Evolutionary conservation across 2,329 filamentous ascomycete species (phyloP), one percentile per base, ranked within the genome.

Genomic region (Microascus cirrosus): DNA sequence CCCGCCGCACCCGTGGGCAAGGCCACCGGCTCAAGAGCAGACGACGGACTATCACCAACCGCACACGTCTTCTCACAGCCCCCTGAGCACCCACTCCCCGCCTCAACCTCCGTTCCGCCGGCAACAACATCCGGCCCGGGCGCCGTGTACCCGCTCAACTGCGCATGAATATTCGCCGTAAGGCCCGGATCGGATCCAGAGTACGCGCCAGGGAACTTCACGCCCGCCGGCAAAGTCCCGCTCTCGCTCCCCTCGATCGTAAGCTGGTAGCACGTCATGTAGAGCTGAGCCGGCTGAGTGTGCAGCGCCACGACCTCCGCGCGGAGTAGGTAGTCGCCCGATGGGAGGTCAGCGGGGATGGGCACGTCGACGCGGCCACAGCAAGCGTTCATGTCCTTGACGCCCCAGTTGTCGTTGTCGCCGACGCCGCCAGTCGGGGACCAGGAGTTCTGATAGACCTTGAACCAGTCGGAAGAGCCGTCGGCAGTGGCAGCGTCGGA

Each of bases 261-360:
- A 48, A 71, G 61, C 64, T 73, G 70, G 63, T 65, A 73, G 64
- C 71, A 73, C 0, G 67, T 70, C 69, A 73, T 70, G 66, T 73
- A 73, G 13, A 71, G 63, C 62, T 73, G 71, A 0, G 70, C 71
- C 5, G 65, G 65, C 5, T 75, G 75, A 8, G 72, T 67, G 62
- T 80, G 77, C 20, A 79, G 68, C 3, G 76, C 77, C 53, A 80
- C 73, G 11, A 70, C 73, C 65, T 80, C 77, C 22, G 76, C 75
- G 39, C 77, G 70, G 22, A 80, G 67, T 22, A 80, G 71, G 61
- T 79, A 72, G 62, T 73, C 71, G 56, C 71, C 71, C 1, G 67
- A 52, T 0, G 67, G 62, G 8, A 73, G 58, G 56, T 67, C 64
- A 11, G 62, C 58, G 32, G 70, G 70, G 54, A 73, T 68, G 3